Evolutionary conservation across 306 rosid genomes (phyloP), one percentile per base, ranked within the genome.

Genomic region (Rosa chinensis): DNA sequence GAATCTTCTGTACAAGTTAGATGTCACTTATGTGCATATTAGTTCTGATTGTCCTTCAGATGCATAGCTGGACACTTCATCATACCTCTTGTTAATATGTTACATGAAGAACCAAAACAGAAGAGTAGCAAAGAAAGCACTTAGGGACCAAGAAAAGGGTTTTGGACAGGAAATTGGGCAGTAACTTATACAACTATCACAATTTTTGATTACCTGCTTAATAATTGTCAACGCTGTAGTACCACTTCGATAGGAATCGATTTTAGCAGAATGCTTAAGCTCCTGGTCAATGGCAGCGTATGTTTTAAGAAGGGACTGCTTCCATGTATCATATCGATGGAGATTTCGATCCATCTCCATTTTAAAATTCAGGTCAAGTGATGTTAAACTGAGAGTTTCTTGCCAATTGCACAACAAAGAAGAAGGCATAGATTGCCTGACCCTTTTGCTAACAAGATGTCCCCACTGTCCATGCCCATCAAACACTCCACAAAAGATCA

Each of bases 381-480:
- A 84, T 50, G 84, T 81, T 83, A 75, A 82, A 82, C 94, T 86
- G 68, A 94, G 50, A 63, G 81, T 83, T 66, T 85, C 76, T 79
- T 92, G 94, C 97, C 94, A 90, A 66, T 84, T 86, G 89, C 90
- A 80, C 9, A 92, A 83, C 81, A 94, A 79, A 64, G 84, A 73
- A 17, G 86, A 50, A 32, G 97, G 97, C 59, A 94, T 25, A 21
- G 88, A 86, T 79, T 92, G 79, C 56, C 85, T 90, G 13, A 88
- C 97, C 85, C 85, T 89, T 82, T 85, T 92, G 78, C 96, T 86
- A 5, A 92, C 89, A 66, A 86, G 75, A 84, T 94, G 97, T 49
- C 98, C 98, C 97, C 97, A 92, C 4, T 90, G 88, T 0, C 98
- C 97, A 86, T 94, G 97, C 4, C 98, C 98, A 80, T 94, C 94